Base-by-base conservation (phyloP, 169 alveolate species). In the Miamiensis avidus region DNA sequence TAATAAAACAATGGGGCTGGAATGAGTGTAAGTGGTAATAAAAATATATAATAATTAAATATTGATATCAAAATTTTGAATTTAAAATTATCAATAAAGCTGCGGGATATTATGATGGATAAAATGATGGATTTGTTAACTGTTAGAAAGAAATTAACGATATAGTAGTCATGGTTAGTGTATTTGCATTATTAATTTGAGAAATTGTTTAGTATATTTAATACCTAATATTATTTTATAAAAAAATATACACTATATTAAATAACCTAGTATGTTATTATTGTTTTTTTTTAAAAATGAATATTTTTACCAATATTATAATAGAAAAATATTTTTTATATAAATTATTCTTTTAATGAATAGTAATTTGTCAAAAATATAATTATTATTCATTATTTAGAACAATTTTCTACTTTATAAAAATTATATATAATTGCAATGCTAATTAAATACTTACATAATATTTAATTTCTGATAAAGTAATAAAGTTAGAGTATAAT, bases 111-210 rank as follows among this genome's bases (percentile, higher is more conserved):
- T 88, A 84, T 86, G 92, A 88, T 75, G 78, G 84, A 25, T 76
- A 88, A 34, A 91, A 85, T 78, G 95, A 91, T 83, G 95, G 95
- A 32, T 31, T 82, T 31, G 81, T 87, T 25, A 78, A 82, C 29
- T 87, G 82, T 29, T 73, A 85, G 76, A 72, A 69, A 27, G 95
- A 88, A 83, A 65, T 91, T 29, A 85, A 85, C 65, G 91, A 91
- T 72, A 88, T 91, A 75, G 83, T 75, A 69, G 78, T 89, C 72
- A 88, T 91, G 64, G 89, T 91, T 65, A 78, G 91, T 31, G 91
- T 91, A 1, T 91, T 91, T 86, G 95, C 93, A 28, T 82, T 88
- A 87, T 33, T 88, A 25, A 84, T 91, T 29, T 91, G 89, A 91
- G 32, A 26, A 28, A 29, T 25, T 65, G 4, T 30, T 25, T 29